A percentile compares a stretch with the other conserved stretches of the same genome.
These are phyloP conservation scores for Penicillium oxalicum DNA, from an alignment of 2,329 filamentous ascomycete genomes.

Conservation along the genomic window DNA sequence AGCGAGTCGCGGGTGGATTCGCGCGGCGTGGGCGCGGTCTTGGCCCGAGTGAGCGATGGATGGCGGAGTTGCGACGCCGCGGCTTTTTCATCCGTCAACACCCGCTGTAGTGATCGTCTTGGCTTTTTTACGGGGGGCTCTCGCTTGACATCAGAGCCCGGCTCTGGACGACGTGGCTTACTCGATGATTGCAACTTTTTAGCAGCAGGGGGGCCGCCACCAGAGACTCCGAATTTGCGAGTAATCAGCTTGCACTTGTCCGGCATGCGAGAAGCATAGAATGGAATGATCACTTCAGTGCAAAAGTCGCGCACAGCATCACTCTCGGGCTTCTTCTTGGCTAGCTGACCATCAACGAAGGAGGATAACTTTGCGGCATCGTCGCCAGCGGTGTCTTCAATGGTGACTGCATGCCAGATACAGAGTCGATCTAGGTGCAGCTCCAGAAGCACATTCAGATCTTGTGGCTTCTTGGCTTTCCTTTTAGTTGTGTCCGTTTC, in stretches of 20 bases:
- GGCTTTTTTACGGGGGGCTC: slow-evolving; percentile 21
- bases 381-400: slow-evolving; percentile 30
- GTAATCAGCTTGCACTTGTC: slow-evolving; percentile 43
- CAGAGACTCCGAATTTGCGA: slow-evolving; percentile 43
- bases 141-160: slow-evolving; percentile 29
- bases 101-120: slow-evolving; percentile 41
- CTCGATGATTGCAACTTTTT: slow-evolving; percentile 29
- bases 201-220: slow-evolving; percentile 31
- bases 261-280: slow-evolving; percentile 44
- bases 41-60: slow-evolving; percentile 39
- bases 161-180: slow-evolving; percentile 22
- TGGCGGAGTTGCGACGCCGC: slow-evolving; percentile 27
- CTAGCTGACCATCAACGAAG: slow-evolving; percentile 23
- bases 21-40: slow-evolving; percentile 38
- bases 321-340: slow-evolving; percentile 34
- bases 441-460: slow-evolving; percentile 42
- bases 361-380: slow-evolving; percentile 23
- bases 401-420: slow-evolving; percentile 47
- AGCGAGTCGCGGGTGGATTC: slow-evolving; percentile 37
- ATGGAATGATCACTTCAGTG: slow-evolving; percentile 46
- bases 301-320: slow-evolving; percentile 47
- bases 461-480: slow-evolving; percentile 37
- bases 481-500: slow-evolving; percentile 20
- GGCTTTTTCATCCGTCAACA: slow-evolving; percentile 41
- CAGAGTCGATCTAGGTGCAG: slow-evolving; percentile 45